Evolutionary conservation across 2,329 filamentous ascomycete genomes (phyloP), one percentile per base, ranked within the genome.

Genomic region (Cladosporium sp.): DNA sequence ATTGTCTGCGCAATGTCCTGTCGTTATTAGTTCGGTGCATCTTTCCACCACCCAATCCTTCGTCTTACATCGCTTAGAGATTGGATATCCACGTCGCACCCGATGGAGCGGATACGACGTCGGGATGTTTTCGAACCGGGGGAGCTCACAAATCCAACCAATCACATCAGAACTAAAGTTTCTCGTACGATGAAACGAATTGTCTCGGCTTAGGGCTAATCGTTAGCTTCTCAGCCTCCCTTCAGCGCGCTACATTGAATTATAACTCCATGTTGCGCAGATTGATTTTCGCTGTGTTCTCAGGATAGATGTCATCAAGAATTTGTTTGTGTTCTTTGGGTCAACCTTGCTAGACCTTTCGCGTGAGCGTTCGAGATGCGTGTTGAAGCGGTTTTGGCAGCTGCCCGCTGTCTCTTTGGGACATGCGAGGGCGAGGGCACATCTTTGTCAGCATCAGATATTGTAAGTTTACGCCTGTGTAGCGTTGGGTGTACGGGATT

Each of bases 321-420:
- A 26, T 26, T 26, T 26, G 23, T 26, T 26, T 26, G 23, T 26
- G 3, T 26, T 26, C 23, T 26, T 26, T 26, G 23, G 23, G 23
- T 26, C 23, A 26, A 26, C 1, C 5, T 33, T 14, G 8, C 11
- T 16, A 12, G 28, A 55, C n/a, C 5, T 5, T 14, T 21, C 33
- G 16, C 28, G 16, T 18, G 12, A 40, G 31, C 14, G 8, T 37
- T 29, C 37, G 12, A 31, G 7, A 59, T 59, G 56, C 56, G 56
- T 21, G 23, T 59, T 37, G 35, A 59, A 44, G n/a, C 56, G n/a
- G 35, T 46, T 8, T 46, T 59, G 56, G 56, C 56, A 23, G 56
- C 56, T 31, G 37, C 16, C 26, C 56, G 33, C 31, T 46, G 56
- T 21, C 23, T 59, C 56, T 46, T 59, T 16, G 33, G 31, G 56